phyloP scores from a whole-genome alignment of 805 yeast genomes.

The Metschnikowia amazonensis region DNA sequence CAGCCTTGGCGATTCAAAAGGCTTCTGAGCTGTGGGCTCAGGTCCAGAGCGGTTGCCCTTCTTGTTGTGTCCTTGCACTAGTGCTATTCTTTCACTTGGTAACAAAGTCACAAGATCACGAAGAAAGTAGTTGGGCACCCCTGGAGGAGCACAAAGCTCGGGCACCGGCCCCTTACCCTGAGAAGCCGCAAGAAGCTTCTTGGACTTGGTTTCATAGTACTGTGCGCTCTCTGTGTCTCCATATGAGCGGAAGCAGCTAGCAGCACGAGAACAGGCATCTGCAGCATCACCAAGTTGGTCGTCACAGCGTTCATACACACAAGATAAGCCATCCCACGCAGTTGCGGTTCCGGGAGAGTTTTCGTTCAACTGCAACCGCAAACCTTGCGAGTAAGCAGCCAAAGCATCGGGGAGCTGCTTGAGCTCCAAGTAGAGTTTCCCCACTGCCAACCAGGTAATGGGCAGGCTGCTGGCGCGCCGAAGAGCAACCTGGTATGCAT shows the following conservation, averaged over 20 bases:
- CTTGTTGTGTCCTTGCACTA: constrained; percentile 28
- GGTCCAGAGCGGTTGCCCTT: neutral
- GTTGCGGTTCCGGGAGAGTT: constrained; percentile 47
- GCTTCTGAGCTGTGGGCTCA: constrained; percentile 8
- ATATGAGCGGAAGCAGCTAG: constrained; percentile 45
- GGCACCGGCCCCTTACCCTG: constrained; percentile 45
- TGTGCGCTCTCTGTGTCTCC: constrained; percentile 42
- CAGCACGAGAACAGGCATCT: constrained; percentile 54
- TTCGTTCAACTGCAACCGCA: constrained; percentile 48
- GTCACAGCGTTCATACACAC: constrained; percentile 62
- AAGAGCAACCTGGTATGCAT: constrained; percentile 51
- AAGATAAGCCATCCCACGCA: constrained; percentile 63
- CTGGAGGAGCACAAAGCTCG: constrained; percentile 43
- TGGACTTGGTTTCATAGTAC: constrained; percentile 43
- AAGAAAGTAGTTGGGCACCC: constrained; percentile 41
- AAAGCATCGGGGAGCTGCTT: constrained; percentile 63
- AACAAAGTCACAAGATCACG: constrained; percentile 43
- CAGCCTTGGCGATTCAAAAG: constrained; percentile 8
- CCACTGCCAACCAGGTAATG: constrained; percentile 66
- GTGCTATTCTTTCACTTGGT: constrained; percentile 39
- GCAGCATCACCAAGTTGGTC: constrained; percentile 58
- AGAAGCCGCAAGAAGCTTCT: constrained; percentile 39
- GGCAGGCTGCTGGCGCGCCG: constrained; percentile 51
- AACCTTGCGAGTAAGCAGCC: constrained; percentile 65
- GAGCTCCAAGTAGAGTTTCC: constrained; percentile 53